These are phyloP conservation scores for Corinectria fuckeliana DNA, from an alignment of 2,329 filamentous ascomycete species.

Conservation along the genomic window DNA sequence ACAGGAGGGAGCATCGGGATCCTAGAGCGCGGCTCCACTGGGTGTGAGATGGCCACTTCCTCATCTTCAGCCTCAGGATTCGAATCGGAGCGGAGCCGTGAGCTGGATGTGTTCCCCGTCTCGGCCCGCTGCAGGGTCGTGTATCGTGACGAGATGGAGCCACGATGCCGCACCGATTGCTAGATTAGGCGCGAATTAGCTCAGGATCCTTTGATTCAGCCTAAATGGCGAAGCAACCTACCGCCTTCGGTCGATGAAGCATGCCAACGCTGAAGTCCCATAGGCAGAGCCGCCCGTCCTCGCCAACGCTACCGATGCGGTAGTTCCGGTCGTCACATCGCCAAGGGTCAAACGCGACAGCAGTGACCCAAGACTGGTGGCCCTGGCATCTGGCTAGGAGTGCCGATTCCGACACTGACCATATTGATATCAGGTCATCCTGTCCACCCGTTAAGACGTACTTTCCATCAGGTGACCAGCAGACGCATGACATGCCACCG, in stretches of 20 bases:
- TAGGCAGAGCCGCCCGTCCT: slow-evolving; percentile 86
- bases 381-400: slow-evolving; percentile 93
- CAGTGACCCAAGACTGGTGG: slow-evolving; percentile 94
- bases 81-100: slow-evolving; percentile 74
- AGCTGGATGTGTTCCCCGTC: slow-evolving; percentile 64
- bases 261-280: slow-evolving; percentile 99
- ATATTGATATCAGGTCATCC: slow-evolving; percentile 95
- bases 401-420: slow-evolving; percentile 83
- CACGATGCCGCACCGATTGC: slow-evolving; percentile 50
- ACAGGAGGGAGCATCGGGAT: slow-evolving; percentile 91
- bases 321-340: slow-evolving; percentile 95
- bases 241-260: slow-evolving; percentile 87
- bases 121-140: slow-evolving; percentile 61
- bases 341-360: slow-evolving; percentile 96
- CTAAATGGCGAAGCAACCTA: slow-evolving; percentile 52
- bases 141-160: slow-evolving; percentile 59
- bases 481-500: slow-evolving; percentile 89
- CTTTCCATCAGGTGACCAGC: slow-evolving; percentile 96
- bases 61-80: slow-evolving; percentile 64
- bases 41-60: slow-evolving; percentile 71
- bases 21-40: slow-evolving; percentile 82
- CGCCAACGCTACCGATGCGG: slow-evolving; percentile 93
- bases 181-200: slow-evolving; percentile 25
- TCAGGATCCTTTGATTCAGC: slow-evolving; percentile 1
- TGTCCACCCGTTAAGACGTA: slow-evolving; percentile 96